Evolutionary conservation across 352 stramenopile genomes (phyloP), one percentile per base, ranked within the genome.

Genomic region (Pythium monospermum): DNA sequence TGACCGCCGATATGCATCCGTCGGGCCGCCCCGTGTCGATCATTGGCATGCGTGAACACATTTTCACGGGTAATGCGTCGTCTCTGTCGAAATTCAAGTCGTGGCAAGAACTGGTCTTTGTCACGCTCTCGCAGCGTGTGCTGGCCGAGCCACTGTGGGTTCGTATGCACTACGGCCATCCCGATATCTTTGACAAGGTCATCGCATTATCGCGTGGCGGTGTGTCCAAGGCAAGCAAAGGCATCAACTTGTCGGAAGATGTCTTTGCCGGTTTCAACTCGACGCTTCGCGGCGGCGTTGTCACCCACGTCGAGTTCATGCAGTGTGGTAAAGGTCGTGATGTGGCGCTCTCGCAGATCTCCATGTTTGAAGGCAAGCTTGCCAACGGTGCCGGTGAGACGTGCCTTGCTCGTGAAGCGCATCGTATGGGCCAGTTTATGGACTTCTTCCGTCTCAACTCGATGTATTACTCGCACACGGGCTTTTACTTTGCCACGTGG

Each of bases 361-460:
- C 87, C 28, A 69, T 77, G 30, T 95, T 95, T 49, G 85, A 95
- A 46, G 85, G 79, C 10, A 95, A 95, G 57, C 59, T 95, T 30
- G 68, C 81, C 18, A 92, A 90, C 53, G 85, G 85, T 50, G 81
- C 66, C 11, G 85, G 75, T 25, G 85, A 95, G 57, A 86, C 69
- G 31, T 91, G 78, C 22, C 46, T 94, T 16, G 83, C 68, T 47
- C 81, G 83, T 25, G 85, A 95, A 3, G 67, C 83, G 7, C 76
- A 91, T 49, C 75, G 85, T 39, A 93, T 95, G 85, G 81, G 75
- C n/a, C 55, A 67, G 26, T 70, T 74, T 26, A 89, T 95, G 81
- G 83, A 93, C 49, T 95, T 95, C 28, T 95, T 93, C 69, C 83
- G 85, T 4, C 57, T 95, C 23, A 92, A 95, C 63, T 91, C 85